Conservation (phyloP, 2,329 filamentous ascomycete species). For the Sordariomycetes sp. region DNA sequence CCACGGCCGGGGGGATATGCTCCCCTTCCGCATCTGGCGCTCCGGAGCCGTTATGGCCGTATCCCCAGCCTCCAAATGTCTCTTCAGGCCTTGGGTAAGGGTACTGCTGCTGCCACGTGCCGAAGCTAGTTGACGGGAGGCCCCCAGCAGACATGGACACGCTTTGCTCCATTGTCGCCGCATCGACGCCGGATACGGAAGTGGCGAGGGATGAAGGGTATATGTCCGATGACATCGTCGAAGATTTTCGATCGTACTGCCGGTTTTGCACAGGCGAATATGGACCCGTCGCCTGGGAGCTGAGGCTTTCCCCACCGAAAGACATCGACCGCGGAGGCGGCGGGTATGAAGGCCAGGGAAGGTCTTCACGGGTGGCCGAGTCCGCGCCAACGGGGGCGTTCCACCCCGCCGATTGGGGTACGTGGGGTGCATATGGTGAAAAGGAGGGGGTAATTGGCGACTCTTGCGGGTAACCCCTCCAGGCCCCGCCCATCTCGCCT, state of each 20-base stretch:
- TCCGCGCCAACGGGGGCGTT: conserved; percentile 18
- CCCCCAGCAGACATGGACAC: conserved; percentile 24
- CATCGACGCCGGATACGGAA: conserved; percentile 20
- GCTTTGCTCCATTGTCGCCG: conserved; percentile 17
- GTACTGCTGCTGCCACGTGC: conserved; percentile 30
- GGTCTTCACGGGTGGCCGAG: conserved; percentile 25
- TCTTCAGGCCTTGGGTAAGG: conserved; percentile 24
- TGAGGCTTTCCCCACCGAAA: conserved; percentile 27
- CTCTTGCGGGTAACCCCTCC: conserved; percentile 35
- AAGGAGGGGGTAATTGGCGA: conserved; percentile 36
- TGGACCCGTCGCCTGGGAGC: not conserved
- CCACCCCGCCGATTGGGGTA: conserved; percentile 27
- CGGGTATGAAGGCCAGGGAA: conserved; percentile 28
- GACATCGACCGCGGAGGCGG: conserved; percentile 32
- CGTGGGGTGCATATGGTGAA: conserved; percentile 31
- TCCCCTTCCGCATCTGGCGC: conserved; percentile 7
- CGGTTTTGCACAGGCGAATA: conserved; percentile 9
- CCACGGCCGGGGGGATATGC: conserved; percentile 11
- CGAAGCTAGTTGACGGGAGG: conserved; percentile 22
- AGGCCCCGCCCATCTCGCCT: conserved; percentile 27
- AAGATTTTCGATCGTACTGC: conserved; percentile 28
- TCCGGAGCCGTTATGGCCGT: conserved; percentile 13
- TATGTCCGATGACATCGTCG: conserved; percentile 25
- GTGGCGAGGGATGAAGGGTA: conserved; percentile 26
- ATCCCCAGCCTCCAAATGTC: conserved; percentile 23